phyloP scores from a whole-genome alignment of 2,329 filamentous ascomycete species.

The Alternaria burnsii region DNA sequence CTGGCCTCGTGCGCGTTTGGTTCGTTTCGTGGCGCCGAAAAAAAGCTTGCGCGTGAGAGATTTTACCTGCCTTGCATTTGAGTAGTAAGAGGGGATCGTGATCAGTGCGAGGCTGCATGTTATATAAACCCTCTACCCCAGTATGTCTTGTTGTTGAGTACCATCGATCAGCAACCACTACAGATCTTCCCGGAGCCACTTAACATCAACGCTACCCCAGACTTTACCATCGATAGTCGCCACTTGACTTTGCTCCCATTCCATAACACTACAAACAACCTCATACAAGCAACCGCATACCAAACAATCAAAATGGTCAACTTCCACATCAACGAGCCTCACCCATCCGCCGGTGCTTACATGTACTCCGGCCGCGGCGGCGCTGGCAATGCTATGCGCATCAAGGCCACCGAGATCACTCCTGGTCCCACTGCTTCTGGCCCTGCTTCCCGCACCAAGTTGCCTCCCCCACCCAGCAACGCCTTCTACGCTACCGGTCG shows the following conservation, averaged over 20 bases:
- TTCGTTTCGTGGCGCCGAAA: slow-evolving; percentile 36
- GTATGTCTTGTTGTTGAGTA: slow-evolving; percentile 1
- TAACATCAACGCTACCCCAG: slow-evolving; percentile 18
- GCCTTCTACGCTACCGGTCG: slow-evolving; percentile 71
- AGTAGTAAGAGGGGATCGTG: slow-evolving; percentile 8
- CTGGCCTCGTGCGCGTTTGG: slow-evolving; percentile 38
- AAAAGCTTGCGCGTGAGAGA: slow-evolving; percentile 11
- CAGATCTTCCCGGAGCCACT: slow-evolving; percentile 18
- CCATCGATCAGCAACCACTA: slow-evolving; percentile 26
- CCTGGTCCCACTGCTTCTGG: slow-evolving; percentile 54
- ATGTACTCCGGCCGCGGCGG: slow-evolving; percentile 65
- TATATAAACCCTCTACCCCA: slow-evolving; percentile 33
- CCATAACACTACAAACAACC: slow-evolving; percentile 6
- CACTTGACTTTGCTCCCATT: slow-evolving; percentile 21
- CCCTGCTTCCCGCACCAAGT: slow-evolving; percentile 59
- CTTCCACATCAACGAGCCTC: slow-evolving; percentile 68
- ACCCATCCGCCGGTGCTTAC: slow-evolving; percentile 64
- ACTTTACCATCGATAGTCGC: slow-evolving; percentile 19
- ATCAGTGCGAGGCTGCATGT: slow-evolving; percentile 11
- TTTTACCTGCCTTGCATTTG: slow-evolving; percentile 18
- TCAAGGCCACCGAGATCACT: slow-evolving; percentile 64
- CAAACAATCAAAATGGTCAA: slow-evolving; percentile 46
- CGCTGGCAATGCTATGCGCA: slow-evolving; percentile 65
- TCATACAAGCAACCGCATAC: slow-evolving; percentile 20
- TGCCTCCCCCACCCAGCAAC: slow-evolving; percentile 56